phyloP scores from a whole-genome alignment of 2,329 filamentous ascomycete species.

The Ophiocordyceps camponoti-leonardi region DNA sequence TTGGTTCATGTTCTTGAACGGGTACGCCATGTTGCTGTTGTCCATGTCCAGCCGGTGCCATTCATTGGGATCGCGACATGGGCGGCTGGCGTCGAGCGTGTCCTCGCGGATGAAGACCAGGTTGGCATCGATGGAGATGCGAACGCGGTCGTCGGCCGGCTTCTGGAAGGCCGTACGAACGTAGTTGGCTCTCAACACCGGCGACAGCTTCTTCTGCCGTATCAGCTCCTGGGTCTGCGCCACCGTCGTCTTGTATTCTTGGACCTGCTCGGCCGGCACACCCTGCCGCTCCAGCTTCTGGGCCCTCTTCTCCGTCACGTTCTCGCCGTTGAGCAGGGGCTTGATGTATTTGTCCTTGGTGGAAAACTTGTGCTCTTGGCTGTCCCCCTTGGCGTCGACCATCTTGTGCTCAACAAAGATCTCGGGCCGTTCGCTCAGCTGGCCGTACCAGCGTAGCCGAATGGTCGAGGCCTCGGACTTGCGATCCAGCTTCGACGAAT shows the following conservation, averaged over 20 bases:
- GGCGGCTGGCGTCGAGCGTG: slow-evolving; percentile 63
- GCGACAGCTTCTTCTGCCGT: slow-evolving; percentile 58
- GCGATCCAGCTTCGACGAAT: slow-evolving; percentile 67
- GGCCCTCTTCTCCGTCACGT: slow-evolving; percentile 81
- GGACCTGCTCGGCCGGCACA: slow-evolving; percentile 46
- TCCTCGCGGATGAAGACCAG: slow-evolving; percentile 72
- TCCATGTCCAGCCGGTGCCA: slow-evolving; percentile 94
- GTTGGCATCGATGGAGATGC: slow-evolving; percentile 85
- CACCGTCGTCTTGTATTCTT: slow-evolving; percentile 54
- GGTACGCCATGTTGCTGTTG: slow-evolving; percentile 62
- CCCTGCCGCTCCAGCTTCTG: slow-evolving; percentile 72
- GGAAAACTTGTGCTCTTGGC: slow-evolving; percentile 61
- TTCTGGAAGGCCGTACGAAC: slow-evolving; percentile 93
- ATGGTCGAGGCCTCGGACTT: slow-evolving; percentile 64
- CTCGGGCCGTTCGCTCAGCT: slow-evolving; percentile 60
- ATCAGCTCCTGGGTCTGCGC: slow-evolving; percentile 68
- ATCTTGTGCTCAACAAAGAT: slow-evolving; percentile 84
- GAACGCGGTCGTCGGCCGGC: slow-evolving; percentile 74
- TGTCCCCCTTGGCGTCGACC: slow-evolving; percentile 57
- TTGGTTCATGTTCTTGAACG: slow-evolving; percentile 73
- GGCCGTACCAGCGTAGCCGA: slow-evolving; percentile 81
- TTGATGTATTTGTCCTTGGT: slow-evolving; percentile 94
- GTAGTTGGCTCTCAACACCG: slow-evolving; percentile 82
- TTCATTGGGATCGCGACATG: slow-evolving; percentile 70
- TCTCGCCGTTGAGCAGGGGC: slow-evolving; percentile 70